Evolutionary conservation across 1,139 yeast species (phyloP), one percentile per base, ranked within the genome.

Genomic region (Yamadazyma kanchanaburiensis): DNA sequence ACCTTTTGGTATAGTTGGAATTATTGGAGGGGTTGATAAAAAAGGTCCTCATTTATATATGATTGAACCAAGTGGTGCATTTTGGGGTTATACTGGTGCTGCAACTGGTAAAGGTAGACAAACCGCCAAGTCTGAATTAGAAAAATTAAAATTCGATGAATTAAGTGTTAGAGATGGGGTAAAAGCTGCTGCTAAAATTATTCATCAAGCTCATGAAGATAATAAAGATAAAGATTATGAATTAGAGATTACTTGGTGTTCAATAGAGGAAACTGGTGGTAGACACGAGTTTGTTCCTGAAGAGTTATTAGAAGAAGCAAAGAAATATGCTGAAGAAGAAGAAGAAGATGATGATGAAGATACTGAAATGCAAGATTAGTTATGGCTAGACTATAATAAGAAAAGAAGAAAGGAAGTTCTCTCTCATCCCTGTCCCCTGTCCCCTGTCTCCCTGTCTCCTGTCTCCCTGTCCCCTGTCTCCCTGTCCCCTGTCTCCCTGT

Each of bases 91-190:
- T 60, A 74, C 76, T 32, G 98, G 96, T 34, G 95, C 96, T 28
- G 98, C 98, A 21, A 79, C 96, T 4, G 99, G 99, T 39, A 94
- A 91, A 58, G 98, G 98, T 26, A 80, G 97, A 58, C 98, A 91
- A 60, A 77, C 87, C 15, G 98, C 98, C 35, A 89, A 88, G 60
- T 84, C 91, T 13, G 98, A 94, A 60, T 73, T 94, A 48, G 99
- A 94, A 60, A 94, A 91, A 58, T 69, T 94, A 46, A 84, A 88
- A 43, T 67, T 78, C 40, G 82, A 78, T 32, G 74, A 72, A 40
- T 64, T 94, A 43, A 65, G 81, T 2, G 85, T 80, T 7, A 73
- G 64, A 43, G 95, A 89, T 16, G 98, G 95, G 4, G 83, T 91
- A 28, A 88, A 85, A 49, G 82, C 83, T 49, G 98, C 97, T 18